These are phyloP conservation scores for Epichloe hybrida DNA, from an alignment of 2,329 filamentous ascomycete species.

Conservation along the genomic window DNA sequence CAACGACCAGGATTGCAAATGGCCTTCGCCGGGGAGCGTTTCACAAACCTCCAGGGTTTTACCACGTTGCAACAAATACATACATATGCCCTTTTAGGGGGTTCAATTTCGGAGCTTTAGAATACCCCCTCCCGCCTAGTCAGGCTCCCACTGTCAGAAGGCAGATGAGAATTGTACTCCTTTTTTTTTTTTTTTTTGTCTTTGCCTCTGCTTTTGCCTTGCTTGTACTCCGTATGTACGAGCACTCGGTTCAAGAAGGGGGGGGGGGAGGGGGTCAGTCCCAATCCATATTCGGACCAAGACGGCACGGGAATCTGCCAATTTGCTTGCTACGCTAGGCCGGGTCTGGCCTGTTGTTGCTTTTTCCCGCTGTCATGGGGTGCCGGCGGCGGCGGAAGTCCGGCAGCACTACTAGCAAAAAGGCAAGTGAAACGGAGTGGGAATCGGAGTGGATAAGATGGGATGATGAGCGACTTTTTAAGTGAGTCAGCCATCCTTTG, in stretches of 20 bases:
- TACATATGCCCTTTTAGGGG: not conserved
- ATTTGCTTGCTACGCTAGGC: not conserved
- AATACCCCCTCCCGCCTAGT: not conserved
- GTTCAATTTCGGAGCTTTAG: not conserved
- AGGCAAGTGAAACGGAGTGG: no score
- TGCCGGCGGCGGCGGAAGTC: not conserved
- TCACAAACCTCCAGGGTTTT: slow-evolving; percentile 1
- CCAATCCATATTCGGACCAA: not conserved
- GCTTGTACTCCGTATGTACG: no score
- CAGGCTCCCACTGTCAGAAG: no score
- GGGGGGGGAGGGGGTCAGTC: no score
- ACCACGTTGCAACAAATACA: not conserved
- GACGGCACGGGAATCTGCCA: not conserved
- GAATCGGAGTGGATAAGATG: no score
- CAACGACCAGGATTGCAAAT: not conserved
- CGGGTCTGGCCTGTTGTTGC: no score
- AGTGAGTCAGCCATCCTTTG: no score
- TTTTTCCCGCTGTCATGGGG: not conserved
- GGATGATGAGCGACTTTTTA: no score
- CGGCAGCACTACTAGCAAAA: not conserved
- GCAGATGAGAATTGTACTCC: no score
- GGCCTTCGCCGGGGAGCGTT: not conserved
- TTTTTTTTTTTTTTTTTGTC: no score
- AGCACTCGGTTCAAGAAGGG: no score
- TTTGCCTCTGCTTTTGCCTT: no score